Conservation (phyloP, 2,329 filamentous ascomycete genomes). For the Pseudocercospora pini-densiflorae region DNA sequence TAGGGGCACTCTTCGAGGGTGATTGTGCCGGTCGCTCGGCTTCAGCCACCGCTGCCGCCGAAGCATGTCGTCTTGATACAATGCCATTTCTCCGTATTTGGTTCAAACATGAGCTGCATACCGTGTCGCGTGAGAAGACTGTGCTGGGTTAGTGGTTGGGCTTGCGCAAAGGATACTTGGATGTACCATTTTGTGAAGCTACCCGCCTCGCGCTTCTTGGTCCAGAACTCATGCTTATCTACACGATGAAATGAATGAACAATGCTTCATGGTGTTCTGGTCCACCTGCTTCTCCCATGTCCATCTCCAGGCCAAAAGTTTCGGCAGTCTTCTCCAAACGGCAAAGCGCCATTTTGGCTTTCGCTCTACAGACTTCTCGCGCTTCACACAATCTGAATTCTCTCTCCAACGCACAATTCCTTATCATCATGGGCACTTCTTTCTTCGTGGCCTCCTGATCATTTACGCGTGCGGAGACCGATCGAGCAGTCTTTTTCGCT, state of each 20-base stretch:
- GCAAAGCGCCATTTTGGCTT: background rate
- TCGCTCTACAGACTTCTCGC: slow-evolving; percentile 14
- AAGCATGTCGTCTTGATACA: slow-evolving; percentile 40
- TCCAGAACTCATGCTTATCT: slow-evolving; percentile 48
- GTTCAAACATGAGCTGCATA: slow-evolving; percentile 53
- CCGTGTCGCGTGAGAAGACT: slow-evolving; percentile 45
- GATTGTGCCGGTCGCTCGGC: slow-evolving; percentile 29
- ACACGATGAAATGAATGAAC: background rate
- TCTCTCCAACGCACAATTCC: slow-evolving; percentile 69
- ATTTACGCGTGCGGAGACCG: slow-evolving; percentile 89
- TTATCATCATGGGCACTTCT: slow-evolving; percentile 87
- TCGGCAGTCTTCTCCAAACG: slow-evolving; percentile 6
- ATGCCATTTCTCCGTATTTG: slow-evolving; percentile 14
- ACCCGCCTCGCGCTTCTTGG: slow-evolving; percentile 51
- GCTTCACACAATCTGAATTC: slow-evolving; percentile 34
- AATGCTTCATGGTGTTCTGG: slow-evolving; percentile 9
- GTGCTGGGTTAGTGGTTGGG: slow-evolving; percentile 19
- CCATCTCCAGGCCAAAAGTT: background rate
- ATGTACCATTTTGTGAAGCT: slow-evolving; percentile 46
- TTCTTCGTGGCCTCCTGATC: slow-evolving; percentile 77
- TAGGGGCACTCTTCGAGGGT: slow-evolving; percentile 38
- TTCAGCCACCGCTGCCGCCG: slow-evolving; percentile 44
- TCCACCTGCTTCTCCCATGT: slow-evolving; percentile 6
- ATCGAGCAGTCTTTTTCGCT: slow-evolving; percentile 93
- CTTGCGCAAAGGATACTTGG: background rate